Evolutionary conservation across 192 early-diverging fungal species (phyloP).

Genomic region (Umbelopsis sp.): DNA sequence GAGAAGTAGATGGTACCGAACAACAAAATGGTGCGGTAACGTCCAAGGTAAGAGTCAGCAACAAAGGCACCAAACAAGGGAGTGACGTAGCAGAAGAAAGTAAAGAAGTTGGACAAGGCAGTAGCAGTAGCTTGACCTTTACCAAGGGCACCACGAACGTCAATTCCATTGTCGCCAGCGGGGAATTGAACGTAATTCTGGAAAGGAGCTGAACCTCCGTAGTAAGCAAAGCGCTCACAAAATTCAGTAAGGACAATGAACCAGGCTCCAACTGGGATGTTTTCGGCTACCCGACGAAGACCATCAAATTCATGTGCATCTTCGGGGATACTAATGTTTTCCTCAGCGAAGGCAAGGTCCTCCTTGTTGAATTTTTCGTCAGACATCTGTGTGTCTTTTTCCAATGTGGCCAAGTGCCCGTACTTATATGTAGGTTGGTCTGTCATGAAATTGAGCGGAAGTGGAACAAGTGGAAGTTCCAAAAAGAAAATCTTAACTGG

Average conservation of each 20-base stretch:
- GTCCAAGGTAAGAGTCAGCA: constrained; percentile 68
- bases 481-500: too few relatives aligned
- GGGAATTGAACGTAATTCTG: constrained; percentile 61
- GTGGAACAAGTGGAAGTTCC: too few relatives aligned
- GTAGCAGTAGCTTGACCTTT: constrained; percentile 61
- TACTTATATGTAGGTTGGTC: too few relatives aligned
- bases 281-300: constrained; percentile 52
- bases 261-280: constrained; percentile 50
- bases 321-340: neutral
- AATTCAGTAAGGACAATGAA: constrained; percentile 66
- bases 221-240: constrained; percentile 65
- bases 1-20: constrained; percentile 67
- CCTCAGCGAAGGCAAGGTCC: neutral
- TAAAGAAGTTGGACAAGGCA: constrained; percentile 60
- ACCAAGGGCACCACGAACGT: constrained; percentile 47
- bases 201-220: constrained; percentile 60
- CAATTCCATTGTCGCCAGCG: constrained; percentile 35
- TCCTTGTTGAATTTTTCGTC: neutral
- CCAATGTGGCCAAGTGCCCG: too few relatives aligned
- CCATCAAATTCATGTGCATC: constrained; percentile 41
- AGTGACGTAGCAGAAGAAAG: constrained; percentile 66
- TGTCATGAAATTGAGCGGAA: too few relatives aligned
- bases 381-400: neutral
- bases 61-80: constrained; percentile 61
- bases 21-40: constrained; percentile 70